A percentile compares a stretch with the other conserved stretches of the same genome.
Evolutionary conservation across 305 asterid species (phyloP).

Genomic region (Fraxinus xanthoxyloides): DNA sequence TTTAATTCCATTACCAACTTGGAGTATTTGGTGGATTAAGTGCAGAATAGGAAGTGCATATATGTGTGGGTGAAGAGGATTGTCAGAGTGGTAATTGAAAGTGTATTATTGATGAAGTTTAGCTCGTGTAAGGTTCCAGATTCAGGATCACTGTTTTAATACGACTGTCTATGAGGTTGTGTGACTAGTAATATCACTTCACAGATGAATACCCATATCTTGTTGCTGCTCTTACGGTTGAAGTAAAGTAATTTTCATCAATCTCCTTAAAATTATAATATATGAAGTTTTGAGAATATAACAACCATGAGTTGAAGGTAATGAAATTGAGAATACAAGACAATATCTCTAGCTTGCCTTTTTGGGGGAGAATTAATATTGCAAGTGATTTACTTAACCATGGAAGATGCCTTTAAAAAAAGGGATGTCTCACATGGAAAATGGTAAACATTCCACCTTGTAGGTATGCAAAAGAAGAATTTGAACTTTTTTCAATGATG

Average conservation of each 20-base stretch:
- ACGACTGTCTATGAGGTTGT: not conserved
- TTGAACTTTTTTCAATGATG: not conserved
- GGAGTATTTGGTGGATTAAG: not conserved
- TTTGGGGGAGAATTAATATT: not conserved
- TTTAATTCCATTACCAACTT: not conserved
- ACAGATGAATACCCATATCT: not conserved
- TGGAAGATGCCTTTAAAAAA: not conserved
- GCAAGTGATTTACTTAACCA: not conserved
- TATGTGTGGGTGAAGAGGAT: not conserved
- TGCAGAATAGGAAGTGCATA: not conserved
- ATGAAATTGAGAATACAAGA: not conserved
- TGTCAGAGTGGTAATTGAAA: not conserved
- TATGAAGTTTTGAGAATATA: not conserved
- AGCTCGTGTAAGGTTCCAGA: not conserved
- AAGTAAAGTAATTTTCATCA: not conserved
- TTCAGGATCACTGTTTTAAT: not conserved
- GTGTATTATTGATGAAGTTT: not conserved
- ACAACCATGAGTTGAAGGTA: not conserved
- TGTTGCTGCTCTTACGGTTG: not conserved
- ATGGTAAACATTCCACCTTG: not conserved
- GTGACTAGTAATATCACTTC: not conserved
- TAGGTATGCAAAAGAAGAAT: not conserved
- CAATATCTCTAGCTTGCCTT: not conserved
- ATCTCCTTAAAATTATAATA: not conserved
- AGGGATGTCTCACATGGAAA: not conserved